Base-by-base conservation (phyloP, 192 early-diverging fungal species). In the Linnemannia zychae region DNA sequence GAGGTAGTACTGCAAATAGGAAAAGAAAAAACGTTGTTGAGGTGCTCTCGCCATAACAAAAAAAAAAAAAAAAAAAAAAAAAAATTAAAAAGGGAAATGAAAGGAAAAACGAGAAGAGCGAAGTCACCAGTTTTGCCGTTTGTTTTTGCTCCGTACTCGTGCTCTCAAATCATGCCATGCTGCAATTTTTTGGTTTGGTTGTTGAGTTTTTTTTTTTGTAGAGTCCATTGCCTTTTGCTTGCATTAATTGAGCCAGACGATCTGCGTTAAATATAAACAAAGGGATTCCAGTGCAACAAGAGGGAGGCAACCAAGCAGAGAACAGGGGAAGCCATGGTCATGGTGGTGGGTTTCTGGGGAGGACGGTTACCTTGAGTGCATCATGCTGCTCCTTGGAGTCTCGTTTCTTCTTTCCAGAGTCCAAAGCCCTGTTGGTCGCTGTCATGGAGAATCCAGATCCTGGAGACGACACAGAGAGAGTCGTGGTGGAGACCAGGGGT, bases 61-160 rank as follows among this genome's bases (percentile, higher is more conserved):
- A 71, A 48, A 24, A 71, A 13, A 22, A 48, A 71, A 46, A 40
- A 71, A 24, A 71, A 46, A 37, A 17, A 13, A 38, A 71, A 71
- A 40, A n/a, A 71, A 46, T 6, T 3, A 44, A 9, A 44, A 9
- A 44, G 40, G 9, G 40, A 40, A n/a, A 71, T 40, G 38, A 71
- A 71, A 71, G 46, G 40, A 71, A 71, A 71, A 71, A 40, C 46
- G 70, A 71, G 38, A 71, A 31, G 46, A 71, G 40, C 70, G 28
- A 31, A 71, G 15, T n/a, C n/a, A n/a, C n/a, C n/a, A 33, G 15
- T 71, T 20, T 40, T 47, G 24, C 40, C 70, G 38, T 70, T 48
- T n/a, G 65, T 24, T 67, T 67, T 67, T 28, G 65, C 31, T 67
- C 31, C 36, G 28, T n/a, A 34, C 31, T 11, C 24, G n/a, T 37